Conservation (phyloP, 2,329 filamentous ascomycete species). For the Venturia pyrina region DNA sequence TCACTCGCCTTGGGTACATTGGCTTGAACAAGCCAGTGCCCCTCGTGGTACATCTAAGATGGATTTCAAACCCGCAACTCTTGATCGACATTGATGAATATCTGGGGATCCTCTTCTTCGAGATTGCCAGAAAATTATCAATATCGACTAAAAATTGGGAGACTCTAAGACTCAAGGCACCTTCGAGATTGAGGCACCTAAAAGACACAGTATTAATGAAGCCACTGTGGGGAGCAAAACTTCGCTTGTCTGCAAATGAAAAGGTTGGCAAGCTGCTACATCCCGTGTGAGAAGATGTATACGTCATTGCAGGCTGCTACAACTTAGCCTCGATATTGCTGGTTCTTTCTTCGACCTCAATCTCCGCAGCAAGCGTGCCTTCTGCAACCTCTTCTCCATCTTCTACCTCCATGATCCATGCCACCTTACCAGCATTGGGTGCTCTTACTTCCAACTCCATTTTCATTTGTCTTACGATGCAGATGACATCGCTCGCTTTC, state of each 20-base stretch:
- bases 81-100: no score
- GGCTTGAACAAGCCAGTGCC: no score
- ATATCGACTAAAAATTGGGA: no score
- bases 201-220: no score
- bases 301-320: background rate
- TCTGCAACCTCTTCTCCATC: conserved; percentile 48
- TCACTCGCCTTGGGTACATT: background rate
- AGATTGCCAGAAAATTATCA: no score
- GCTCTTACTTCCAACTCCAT: conserved; percentile 57
- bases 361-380: conserved; percentile 42
- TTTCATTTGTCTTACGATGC: conserved; percentile 58
- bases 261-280: background rate
- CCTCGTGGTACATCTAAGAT: no score
- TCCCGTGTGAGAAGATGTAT: background rate
- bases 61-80: no score
- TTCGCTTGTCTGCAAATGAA: background rate
- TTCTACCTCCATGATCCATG: conserved; percentile 43
- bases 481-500: conserved; percentile 42
- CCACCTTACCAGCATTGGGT: conserved; percentile 36
- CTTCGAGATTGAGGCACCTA: no score
- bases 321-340: background rate
- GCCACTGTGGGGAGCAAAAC: background rate
- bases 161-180: no score
- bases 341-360: conserved; percentile 27
- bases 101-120: no score